phyloP scores from a whole-genome alignment of 176 grass and related monocot genomes.

The Carex myosuroides region DNA sequence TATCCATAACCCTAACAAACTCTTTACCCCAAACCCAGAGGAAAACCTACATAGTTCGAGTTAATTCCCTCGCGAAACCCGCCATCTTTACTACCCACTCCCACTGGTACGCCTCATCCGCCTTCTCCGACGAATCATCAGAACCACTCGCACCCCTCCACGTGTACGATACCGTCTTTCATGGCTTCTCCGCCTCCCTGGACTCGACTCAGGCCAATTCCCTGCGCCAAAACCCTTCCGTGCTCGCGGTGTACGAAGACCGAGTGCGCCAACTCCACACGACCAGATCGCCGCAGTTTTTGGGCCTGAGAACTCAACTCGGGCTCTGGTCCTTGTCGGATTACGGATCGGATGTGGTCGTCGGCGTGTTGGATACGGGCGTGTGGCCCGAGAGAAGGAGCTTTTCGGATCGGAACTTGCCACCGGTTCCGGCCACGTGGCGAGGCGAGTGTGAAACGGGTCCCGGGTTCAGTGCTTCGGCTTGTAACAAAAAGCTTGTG shows the following conservation, averaged over 20 bases:
- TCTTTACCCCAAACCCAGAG: background rate
- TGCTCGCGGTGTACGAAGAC: slow-evolving; percentile 85
- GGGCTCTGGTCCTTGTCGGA: too few species aligned
- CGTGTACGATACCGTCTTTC: slow-evolving; percentile 80
- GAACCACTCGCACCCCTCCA: slow-evolving; percentile 50
- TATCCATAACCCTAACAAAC: slow-evolving; percentile 16
- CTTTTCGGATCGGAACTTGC: slow-evolving; percentile 71
- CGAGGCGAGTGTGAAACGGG: slow-evolving; percentile 70
- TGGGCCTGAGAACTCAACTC: too few species aligned
- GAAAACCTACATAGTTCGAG: slow-evolving; percentile 84
- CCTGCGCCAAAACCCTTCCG: slow-evolving; percentile 49
- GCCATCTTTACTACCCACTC: slow-evolving; percentile 57
- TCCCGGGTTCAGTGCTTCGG: slow-evolving; percentile 36
- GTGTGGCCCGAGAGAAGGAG: slow-evolving; percentile 88
- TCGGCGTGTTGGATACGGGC: slow-evolving; percentile 63
- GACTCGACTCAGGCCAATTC: slow-evolving; percentile 35
- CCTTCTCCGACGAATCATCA: slow-evolving; percentile 29
- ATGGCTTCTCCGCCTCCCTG: slow-evolving; percentile 74
- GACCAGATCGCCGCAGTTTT: slow-evolving; percentile 82
- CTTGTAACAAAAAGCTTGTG: slow-evolving; percentile 81
- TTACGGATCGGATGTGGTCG: too few species aligned
- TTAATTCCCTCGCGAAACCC: slow-evolving; percentile 58
- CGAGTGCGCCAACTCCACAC: slow-evolving; percentile 60
- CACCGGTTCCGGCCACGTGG: slow-evolving; percentile 63
- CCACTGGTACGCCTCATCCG: slow-evolving; percentile 72